These are phyloP conservation scores for Cymodocea nodosa DNA, from an alignment of 116 monocot species.

Conservation along the genomic window DNA sequence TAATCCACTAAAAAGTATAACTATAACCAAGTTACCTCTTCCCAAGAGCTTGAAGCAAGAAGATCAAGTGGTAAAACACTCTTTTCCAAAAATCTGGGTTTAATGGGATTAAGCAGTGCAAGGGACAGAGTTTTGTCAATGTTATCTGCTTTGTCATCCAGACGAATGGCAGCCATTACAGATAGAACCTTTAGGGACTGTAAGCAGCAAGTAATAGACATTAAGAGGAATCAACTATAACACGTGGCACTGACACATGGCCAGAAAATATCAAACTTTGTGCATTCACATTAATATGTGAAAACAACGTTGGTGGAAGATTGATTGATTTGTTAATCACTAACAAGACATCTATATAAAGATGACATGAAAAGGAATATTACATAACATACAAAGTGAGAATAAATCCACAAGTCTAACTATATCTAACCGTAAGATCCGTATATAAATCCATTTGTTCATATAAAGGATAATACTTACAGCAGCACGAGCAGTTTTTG, in stretches of 20 bases:
- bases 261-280: too few relatives aligned
- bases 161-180: constrained; percentile 70
- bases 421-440: too few relatives aligned
- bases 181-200: constrained; percentile 95
- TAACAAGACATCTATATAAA: too few relatives aligned
- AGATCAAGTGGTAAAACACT: constrained; percentile 53
- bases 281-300: too few relatives aligned
- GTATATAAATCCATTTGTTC: neutral
- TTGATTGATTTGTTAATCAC: too few relatives aligned
- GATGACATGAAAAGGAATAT: too few relatives aligned
- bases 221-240: neutral
- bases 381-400: too few relatives aligned
- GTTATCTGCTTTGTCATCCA: constrained; percentile 71
- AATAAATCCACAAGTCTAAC: too few relatives aligned
- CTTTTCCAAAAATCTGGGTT: constrained; percentile 19
- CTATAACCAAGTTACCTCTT: constrained; percentile 36
- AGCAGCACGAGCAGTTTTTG: constrained; percentile 73
- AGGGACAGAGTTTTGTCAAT: constrained; percentile 67
- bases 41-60: constrained; percentile 94
- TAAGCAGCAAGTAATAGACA: neutral
- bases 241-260: too few relatives aligned
- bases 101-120: constrained; percentile 44
- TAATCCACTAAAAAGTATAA: neutral
- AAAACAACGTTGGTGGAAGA: too few relatives aligned
- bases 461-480: constrained; percentile 23